A percentile compares a stretch with the other conserved stretches of the same genome.
Evolutionary conservation across 2,329 filamentous ascomycete species (phyloP).

Genomic region (Neopestalotiopsis rosae): DNA sequence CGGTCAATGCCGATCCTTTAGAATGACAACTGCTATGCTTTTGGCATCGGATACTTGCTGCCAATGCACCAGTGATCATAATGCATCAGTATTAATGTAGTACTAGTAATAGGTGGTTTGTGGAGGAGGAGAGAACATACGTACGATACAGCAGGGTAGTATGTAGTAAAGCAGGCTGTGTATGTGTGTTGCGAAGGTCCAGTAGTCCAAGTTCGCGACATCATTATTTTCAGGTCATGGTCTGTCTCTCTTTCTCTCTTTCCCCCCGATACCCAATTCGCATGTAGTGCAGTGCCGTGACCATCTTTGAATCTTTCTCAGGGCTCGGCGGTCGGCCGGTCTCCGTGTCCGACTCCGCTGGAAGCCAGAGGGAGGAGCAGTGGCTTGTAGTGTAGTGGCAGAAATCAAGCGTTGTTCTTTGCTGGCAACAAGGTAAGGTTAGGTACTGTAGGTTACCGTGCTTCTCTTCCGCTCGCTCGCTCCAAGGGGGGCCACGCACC

Average conservation of each 20-base stretch:
- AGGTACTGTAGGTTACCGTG: too few species aligned
- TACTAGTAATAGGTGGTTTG: too few species aligned
- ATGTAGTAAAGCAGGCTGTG: too few species aligned
- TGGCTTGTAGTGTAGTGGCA: neutral
- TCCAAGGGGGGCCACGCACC: too few species aligned
- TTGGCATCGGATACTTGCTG: neutral
- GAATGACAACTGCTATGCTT: neutral
- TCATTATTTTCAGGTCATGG: too few species aligned
- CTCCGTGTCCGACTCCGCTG: neutral
- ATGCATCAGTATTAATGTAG: neutral
- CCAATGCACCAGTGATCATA: neutral
- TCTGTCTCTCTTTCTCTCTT: too few species aligned
- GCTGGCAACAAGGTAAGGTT: too few species aligned
- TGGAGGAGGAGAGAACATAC: neutral
- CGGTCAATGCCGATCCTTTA: conserved; percentile 7
- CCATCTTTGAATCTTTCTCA: too few species aligned
- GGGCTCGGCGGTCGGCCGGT: too few species aligned
- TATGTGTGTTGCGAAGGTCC: too few species aligned
- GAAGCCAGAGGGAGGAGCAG: neutral
- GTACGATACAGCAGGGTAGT: neutral
- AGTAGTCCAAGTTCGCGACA: too few species aligned
- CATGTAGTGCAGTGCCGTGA: neutral
- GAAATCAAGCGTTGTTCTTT: neutral
- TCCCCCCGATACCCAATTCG: neutral
- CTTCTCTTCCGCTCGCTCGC: too few species aligned